Base-by-base conservation (phyloP, 169 alveolate species). In the Cryptosporidium tyzzeri region DNA sequence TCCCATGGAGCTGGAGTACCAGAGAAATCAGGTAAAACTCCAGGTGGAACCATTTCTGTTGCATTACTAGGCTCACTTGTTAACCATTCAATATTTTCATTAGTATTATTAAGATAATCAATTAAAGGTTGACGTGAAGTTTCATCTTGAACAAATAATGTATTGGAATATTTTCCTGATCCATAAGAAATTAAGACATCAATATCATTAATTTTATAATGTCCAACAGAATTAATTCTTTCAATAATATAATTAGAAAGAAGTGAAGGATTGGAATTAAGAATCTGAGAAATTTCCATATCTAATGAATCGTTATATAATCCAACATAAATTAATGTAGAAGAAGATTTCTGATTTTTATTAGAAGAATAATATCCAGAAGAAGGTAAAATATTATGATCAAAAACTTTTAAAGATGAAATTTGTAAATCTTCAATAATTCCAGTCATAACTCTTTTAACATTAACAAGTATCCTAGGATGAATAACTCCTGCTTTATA, bases 1-100 rank as follows among this genome's bases (percentile, higher is more conserved):
- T 80, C 87, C 87, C 87, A 80, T 12, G 87, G 87, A 62, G 87
- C 87, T 3, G 73, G 87, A 7, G 87, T 80, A 59, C 87, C 87
- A 26, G 87, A 45, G 14, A 80, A 80, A 41, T 80, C 87, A 8
- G 87, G 87, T 23, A 80, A 39, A 26, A 80, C 70, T 26, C 68
- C 68, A 18, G 73, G 74, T 23, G 87, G 87, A 44, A 80, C 87
- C 67, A 80, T 59, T 62, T 80, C 87, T 9, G 87, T 80, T 37
- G 87, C 87, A 48, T 80, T 80, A 44, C 68, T 80, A 10, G 87
- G 87, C 12, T 80, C 80, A 4, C 67, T 80, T 21, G 87, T 31
- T 44, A 80, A 41, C 87, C 87, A 80, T 41, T 80, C 87, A 44
- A 80, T 80, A 65, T 80, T 80, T 10, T 80, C 87, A 62, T 80